Evolutionary conservation across 129 eudicot species (phyloP).

Genomic region (Flaveria trinervia): DNA sequence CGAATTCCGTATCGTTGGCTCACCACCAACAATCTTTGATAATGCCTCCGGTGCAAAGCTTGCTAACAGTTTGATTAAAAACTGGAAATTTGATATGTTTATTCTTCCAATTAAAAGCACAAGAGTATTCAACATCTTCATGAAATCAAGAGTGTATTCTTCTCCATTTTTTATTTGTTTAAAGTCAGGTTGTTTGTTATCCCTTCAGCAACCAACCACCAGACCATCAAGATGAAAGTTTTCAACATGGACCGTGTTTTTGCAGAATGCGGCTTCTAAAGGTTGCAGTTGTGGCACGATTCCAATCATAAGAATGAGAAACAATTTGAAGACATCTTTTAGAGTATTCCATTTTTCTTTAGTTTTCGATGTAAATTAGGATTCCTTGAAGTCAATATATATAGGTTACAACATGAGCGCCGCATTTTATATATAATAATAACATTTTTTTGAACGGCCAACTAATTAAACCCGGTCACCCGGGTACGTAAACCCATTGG

Average conservation of each 20-base stretch:
- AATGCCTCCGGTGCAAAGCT: not conserved
- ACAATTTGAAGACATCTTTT: not conserved
- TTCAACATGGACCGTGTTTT: not conserved
- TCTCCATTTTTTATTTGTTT: not conserved
- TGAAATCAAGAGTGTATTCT: conserved; percentile 10
- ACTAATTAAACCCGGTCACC: too few species aligned
- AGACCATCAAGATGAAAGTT: not conserved
- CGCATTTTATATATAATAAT: too few species aligned
- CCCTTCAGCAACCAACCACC: conserved; percentile 16
- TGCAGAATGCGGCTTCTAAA: not conserved
- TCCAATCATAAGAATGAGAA: conserved; percentile 14
- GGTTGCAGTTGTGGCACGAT: conserved; percentile 1
- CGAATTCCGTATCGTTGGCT: not conserved
- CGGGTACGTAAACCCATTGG: too few species aligned
- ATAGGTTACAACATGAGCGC: too few species aligned
- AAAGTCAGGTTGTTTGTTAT: not conserved
- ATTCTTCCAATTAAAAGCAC: conserved; percentile 3
- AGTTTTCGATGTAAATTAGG: too few species aligned
- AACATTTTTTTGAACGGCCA: too few species aligned
- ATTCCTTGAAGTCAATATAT: too few species aligned
- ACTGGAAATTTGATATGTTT: conserved; percentile 16
- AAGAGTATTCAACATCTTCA: not conserved
- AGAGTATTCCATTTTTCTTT: not conserved
- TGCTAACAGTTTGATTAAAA: conserved; percentile 7
- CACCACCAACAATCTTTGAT: conserved; percentile 15